Base-by-base conservation (phyloP, 441 rosid species). In the Mallotus japonicus region DNA sequence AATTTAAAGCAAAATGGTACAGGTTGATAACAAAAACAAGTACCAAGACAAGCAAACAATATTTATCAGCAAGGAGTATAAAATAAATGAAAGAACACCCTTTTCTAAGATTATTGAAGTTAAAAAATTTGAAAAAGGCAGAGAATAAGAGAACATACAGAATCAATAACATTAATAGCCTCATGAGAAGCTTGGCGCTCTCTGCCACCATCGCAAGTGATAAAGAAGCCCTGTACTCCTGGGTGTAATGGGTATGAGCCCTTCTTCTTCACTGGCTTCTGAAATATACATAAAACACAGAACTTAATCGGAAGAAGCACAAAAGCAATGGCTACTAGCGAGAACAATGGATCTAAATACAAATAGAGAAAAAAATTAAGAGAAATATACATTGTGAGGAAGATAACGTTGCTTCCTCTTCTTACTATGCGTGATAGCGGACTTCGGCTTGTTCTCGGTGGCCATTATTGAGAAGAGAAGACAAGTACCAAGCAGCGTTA, bases 181-280 rank as follows among this genome's bases (percentile, higher is more conserved):
- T 95, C 99, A 60, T 83, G 86, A 78, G 95, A 78, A 71, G 97
- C 99, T 83, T 95, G 97, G 67, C 82, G 87, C 69, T 93, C 98
- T 65, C 92, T 83, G 44, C 97, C 97, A 46, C 98, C 97, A 80
- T 92, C 97, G 62, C 98, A 93, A 24, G 96, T 89, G 70, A 93
- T 88, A 80, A 92, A 89, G 85, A 95, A 95, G 49, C 97, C 99
- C 81, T 87, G 89, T 1, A 90, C 89, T 10, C 97, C 99, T 6
- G 97, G 92, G 71, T 75, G 88, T 57, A 92, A 75, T 17, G 97
- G 97, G 80, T 92, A 95, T 3, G 94, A 69, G 0, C 96, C 99
- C 80, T 87, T 92, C 85, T 85, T 92, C 87, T 83, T 92, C 74
- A 83, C 97, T 49, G 96, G 84, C 76, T 77, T 90, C 97, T 93